These are phyloP conservation scores for Mycena alexandri DNA, from an alignment of 768 basidiomycete genomes.

Conservation along the genomic window DNA sequence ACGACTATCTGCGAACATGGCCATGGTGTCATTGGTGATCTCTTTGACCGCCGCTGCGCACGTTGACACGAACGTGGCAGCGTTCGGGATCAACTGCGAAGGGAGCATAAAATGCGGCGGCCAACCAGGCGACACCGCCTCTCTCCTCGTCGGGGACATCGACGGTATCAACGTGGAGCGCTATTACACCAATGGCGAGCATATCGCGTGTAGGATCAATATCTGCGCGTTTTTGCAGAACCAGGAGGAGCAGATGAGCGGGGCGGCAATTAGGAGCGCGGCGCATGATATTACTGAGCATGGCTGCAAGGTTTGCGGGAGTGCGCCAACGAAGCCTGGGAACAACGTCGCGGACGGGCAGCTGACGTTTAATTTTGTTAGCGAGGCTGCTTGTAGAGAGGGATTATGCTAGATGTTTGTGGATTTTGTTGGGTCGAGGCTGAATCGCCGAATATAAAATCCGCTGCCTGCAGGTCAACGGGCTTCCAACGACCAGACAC, in stretches of 20 bases:
- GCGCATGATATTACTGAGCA: slow-evolving; percentile 6
- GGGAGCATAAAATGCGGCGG: slow-evolving; percentile 25
- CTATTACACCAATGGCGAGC: slow-evolving; percentile 17
- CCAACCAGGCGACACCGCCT: slow-evolving; percentile 18
- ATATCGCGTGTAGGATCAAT: slow-evolving; percentile 20
- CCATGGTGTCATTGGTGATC: neutral
- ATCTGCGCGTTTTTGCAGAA: slow-evolving; percentile 27
- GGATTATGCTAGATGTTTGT: slow-evolving; percentile 7
- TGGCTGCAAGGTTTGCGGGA: slow-evolving; percentile 26
- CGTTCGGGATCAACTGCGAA: slow-evolving; percentile 27
- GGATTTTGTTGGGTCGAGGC: no score
- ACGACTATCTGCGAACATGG: neutral
- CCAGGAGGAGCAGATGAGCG: neutral
- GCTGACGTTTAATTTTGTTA: slow-evolving; percentile 28
- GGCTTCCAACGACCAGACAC: no score
- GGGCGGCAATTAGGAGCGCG: slow-evolving; percentile 5
- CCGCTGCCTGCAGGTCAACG: no score
- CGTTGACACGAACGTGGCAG: neutral
- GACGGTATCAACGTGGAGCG: slow-evolving; percentile 9
- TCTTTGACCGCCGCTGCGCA: neutral
- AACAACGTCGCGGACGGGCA: slow-evolving; percentile 22
- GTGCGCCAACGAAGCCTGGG: slow-evolving; percentile 24
- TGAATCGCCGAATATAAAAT: neutral
- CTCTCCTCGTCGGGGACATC: slow-evolving; percentile 11
- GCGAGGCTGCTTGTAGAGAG: slow-evolving; percentile 7